Base-by-base conservation (phyloP, 192 early-diverging fungal genomes). In the Backusella macrospora region DNA sequence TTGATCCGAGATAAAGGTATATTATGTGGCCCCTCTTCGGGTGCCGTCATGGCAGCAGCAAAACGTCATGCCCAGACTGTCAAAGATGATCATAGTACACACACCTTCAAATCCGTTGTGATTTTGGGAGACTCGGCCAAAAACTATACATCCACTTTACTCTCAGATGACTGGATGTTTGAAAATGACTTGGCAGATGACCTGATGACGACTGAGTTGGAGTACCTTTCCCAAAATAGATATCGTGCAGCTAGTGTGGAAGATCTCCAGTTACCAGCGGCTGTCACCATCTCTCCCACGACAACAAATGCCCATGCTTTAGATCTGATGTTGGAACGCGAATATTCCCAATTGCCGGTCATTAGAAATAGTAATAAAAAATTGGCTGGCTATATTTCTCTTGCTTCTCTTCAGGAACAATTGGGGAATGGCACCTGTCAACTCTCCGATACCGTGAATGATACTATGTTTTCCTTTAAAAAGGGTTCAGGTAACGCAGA, bases 301-400 rank as follows among this genome's bases (percentile, higher is more conserved):
- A 81, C 88, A 45, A 73, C 86, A 2, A 78, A 93, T 21, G 83
- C 86, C 1, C 80, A 85, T 13, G 93, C 95, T 6, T 63, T 93
- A 21, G 89, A 90, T 46, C 72, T 94, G 71, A 96, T 96, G 95
- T 44, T 88, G 26, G 87, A 91, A 38, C 82, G 93, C 34, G 93
- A 96, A 65, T 96, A 90, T 80, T 96, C 95, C n/a, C 95, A 96
- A 78, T 73, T 96, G 52, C 95, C 93, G 0, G 93, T 95, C 3
- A 83, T 93, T 39, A 83, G 86, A 70, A 67, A 84, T 0, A 62
- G 78, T 46, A 83, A 87, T 70, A 85, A 90, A 34, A 90, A 92
- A 38, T 80, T 95, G 23, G 78, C 93, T 45, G 95, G 95, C 0
- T 93, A 92, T 71, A 81, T 96, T 68, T 92, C 93, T 5, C 79